Evolutionary conservation across 2,329 filamentous ascomycete genomes (phyloP).

Genomic region (Trichoderma pleuroti): DNA sequence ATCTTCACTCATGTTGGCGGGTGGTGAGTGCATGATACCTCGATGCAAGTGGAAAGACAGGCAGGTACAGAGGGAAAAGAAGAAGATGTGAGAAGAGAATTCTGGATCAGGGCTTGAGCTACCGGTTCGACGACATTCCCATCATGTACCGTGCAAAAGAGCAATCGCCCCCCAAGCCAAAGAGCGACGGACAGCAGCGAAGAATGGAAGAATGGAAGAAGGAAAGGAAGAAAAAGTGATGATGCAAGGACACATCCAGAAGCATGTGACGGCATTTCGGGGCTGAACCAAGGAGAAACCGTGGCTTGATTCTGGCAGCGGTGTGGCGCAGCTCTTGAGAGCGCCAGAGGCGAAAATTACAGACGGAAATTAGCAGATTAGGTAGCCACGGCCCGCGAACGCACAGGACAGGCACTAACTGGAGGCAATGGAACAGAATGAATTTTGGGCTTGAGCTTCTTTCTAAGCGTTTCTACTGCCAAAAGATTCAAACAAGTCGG

Average conservation of each 20-base stretch:
- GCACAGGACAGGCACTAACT: no score
- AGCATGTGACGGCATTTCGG: slow-evolving; percentile 1
- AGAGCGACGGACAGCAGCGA: not conserved
- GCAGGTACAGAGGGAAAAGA: not conserved
- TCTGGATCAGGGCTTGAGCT: not conserved
- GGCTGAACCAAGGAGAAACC: not conserved
- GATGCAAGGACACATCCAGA: slow-evolving; percentile 1
- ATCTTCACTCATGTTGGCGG: slow-evolving; percentile 27
- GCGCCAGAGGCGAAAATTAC: not conserved
- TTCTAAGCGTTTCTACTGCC: not conserved
- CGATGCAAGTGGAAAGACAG: not conserved
- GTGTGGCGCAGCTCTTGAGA: not conserved
- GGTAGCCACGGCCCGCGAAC: slow-evolving; percentile 9
- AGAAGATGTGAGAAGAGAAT: not conserved
- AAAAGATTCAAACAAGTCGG: not conserved
- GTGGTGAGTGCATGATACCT: not conserved
- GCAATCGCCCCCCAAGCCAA: not conserved
- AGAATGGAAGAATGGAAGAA: not conserved
- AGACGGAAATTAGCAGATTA: not conserved
- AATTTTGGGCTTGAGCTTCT: not conserved
- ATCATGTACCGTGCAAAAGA: not conserved
- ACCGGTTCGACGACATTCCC: not conserved
- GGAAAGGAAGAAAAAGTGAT: not conserved
- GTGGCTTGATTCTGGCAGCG: not conserved
- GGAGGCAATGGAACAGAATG: no score